Percentiles rank a stretch among this genome's conserved stretches.
Evolutionary conservation across 164 flowering plant species (phyloP).

Genomic region (Macadamia integrifolia): DNA sequence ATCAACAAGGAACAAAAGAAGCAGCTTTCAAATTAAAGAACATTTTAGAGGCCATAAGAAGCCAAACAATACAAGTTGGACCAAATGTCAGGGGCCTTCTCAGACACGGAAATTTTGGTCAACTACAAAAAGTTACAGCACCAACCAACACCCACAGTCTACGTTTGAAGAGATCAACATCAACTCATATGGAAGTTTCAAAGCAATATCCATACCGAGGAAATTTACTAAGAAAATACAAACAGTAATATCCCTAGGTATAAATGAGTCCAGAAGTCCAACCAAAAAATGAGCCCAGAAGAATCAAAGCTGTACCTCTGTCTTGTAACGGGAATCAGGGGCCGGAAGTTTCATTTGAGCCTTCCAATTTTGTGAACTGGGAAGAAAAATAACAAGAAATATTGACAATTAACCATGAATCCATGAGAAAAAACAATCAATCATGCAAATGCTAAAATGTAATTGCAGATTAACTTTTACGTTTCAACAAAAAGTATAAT

Average conservation of each 20-base stretch:
- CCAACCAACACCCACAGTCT: background rate
- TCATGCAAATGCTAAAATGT: too few species aligned
- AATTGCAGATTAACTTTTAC: too few species aligned
- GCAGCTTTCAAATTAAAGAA: background rate
- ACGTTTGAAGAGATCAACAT: too few species aligned
- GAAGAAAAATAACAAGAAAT: background rate
- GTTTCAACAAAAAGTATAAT: too few species aligned
- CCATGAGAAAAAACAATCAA: background rate
- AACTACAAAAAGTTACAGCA: background rate
- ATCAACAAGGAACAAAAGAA: background rate
- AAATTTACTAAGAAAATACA: background rate
- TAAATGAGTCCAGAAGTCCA: background rate
- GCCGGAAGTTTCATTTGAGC: slow-evolving; percentile 56
- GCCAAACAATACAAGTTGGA: background rate
- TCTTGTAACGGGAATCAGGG: slow-evolving; percentile 57
- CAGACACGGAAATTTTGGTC: too few species aligned
- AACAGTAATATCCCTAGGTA: background rate
- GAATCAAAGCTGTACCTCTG: slow-evolving; percentile 42
- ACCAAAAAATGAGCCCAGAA: background rate
- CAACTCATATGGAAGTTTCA: background rate
- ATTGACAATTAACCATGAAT: background rate
- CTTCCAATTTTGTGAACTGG: slow-evolving; percentile 73
- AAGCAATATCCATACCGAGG: background rate
- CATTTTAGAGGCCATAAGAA: background rate
- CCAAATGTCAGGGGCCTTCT: background rate